These are phyloP conservation scores for Moniliophthora roreri DNA, from an alignment of 1,284 basidiomycete genomes.

Conservation along the genomic window DNA sequence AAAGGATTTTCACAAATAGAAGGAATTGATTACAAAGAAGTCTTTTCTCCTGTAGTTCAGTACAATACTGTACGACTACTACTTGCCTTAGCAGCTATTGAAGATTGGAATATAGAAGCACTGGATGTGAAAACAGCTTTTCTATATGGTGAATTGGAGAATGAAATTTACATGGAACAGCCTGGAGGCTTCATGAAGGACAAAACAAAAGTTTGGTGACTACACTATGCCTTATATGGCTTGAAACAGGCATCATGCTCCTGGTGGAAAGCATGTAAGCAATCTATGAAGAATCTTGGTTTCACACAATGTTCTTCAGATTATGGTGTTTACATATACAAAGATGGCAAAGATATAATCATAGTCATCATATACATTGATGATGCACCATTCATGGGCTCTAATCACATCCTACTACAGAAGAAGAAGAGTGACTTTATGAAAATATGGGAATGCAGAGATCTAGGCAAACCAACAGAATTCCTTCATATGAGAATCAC, in stretches of 20 bases:
- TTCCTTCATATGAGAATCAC: conserved; percentile 15
- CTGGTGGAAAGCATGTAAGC: conserved; percentile 28
- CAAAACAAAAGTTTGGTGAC: conserved; percentile 22
- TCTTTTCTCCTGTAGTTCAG: not conserved
- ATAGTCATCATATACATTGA: conserved; percentile 21
- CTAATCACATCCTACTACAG: not conserved
- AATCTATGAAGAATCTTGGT: conserved; percentile 21
- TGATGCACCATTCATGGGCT: conserved; percentile 2
- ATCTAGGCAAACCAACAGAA: conserved; percentile 11
- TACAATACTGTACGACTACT: conserved; percentile 15
- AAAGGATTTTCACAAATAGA: not conserved
- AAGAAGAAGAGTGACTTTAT: conserved; percentile 15
- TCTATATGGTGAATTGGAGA: conserved; percentile 33
- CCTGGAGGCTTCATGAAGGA: conserved; percentile 26
- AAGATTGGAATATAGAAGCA: conserved; percentile 30
- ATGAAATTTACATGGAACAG: conserved; percentile 36
- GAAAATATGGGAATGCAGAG: conserved; percentile 16
- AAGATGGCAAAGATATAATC: conserved; percentile 12
- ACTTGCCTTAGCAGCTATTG: conserved; percentile 26
- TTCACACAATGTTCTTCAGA: conserved; percentile 21
- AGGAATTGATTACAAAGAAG: not conserved
- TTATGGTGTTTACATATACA: conserved; percentile 22
- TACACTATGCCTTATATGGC: conserved; percentile 28
- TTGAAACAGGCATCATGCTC: conserved; percentile 30
- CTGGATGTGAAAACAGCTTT: conserved; percentile 39